Evolutionary conservation across 2,329 filamentous ascomycete species (phyloP), one percentile per base, ranked within the genome.

Genomic region (Sporothrix phasma): DNA sequence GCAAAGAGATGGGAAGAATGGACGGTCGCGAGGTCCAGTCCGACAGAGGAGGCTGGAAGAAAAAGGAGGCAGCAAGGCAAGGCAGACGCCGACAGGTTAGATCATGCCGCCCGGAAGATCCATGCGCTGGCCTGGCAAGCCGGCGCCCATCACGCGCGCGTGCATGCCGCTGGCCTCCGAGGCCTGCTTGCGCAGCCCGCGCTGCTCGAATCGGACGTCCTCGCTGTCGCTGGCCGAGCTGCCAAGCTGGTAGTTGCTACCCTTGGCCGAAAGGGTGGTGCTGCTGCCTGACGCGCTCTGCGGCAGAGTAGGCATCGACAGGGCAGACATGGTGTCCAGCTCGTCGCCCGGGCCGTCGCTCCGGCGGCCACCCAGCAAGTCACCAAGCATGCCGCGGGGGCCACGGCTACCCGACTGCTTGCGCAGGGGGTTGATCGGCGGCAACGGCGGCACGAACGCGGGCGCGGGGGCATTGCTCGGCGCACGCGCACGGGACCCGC

Each of bases 361-460:
- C 24, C 43, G 39, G 34, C 47, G 41, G 71, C 72, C 19, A 19
- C 75, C 73, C 45, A 72, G 68, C 22, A 78, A 66, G 3, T 73
- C 72, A 26, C 74, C 75, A n/a, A 77, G 70, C 1, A 76, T 72
- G 10, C 77, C 78, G 62, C 80, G 78, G 6, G 63, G 54, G 2
- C 72, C 70, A 37, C 71, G 73, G 0, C 73, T 71, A 13, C 71
- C 72, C 13, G 78, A 74, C 58, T 75, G 73, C 54, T 74, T 76
- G 10, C 83, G 78, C 58, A 81, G 77, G 31, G 83, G 83, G 69
- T 85, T 85, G 70, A 86, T 82, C 1, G 83, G 82, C 2, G 83
- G 83, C 41, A 86, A 65, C 11, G 66, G 61, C 2, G 83, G 83
- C 2, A 74, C 76, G 29, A 70, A 64, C 19, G 71, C 68, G 5